Base-by-base conservation (phyloP, 2,329 filamentous ascomycete genomes). In the Lasiodiplodia sp. region DNA sequence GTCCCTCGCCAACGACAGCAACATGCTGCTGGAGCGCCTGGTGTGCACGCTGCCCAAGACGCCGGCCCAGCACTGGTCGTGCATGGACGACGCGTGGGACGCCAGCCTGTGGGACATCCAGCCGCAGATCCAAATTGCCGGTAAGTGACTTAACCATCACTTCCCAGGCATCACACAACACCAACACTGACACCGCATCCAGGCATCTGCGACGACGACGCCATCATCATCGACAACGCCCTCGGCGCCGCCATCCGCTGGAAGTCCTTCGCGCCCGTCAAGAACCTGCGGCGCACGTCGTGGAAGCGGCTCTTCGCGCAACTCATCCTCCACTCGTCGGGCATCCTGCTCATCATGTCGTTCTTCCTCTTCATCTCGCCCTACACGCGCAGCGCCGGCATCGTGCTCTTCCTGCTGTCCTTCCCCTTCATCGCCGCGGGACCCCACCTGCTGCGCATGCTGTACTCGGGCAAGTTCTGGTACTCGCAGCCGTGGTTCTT, bases 71-170 rank as follows among this genome's bases (percentile, higher is more conserved):
- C 77, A 77, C 0, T 85, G 83, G 83, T 75, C 80, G 44, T 72
- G 77, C 2, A 79, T 82, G 64, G 73, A 78, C 7, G 84, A 86
- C 67, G 73, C 73, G 3, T 85, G 79, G 74, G 72, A 75, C 6
- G 73, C 75, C 7, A 79, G 79, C n/a, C 78, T 85, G 1, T 83
- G 82, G 79, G 82, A 84, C 57, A 81, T 85, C 28, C 72, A 81
- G 6, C 83, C 83, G 0, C 74, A 71, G 0, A 79, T 77, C 65
- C 80, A 81, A 56, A 77, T 84, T 11, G 78, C 79, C 2, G 82
- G 81, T 7, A 75, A 16, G 55, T 47, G 21, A 82, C 28, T 28
- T 5, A 28, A 34, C 7, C 31, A 34, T 34, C 31, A 18, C 21
- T 25, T 40, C n/a, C 4, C 47, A 14, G 11, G 8, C 18, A 12